Conservation (phyloP, 768 basidiomycete species). For the Termitomyces sp. region DNA sequence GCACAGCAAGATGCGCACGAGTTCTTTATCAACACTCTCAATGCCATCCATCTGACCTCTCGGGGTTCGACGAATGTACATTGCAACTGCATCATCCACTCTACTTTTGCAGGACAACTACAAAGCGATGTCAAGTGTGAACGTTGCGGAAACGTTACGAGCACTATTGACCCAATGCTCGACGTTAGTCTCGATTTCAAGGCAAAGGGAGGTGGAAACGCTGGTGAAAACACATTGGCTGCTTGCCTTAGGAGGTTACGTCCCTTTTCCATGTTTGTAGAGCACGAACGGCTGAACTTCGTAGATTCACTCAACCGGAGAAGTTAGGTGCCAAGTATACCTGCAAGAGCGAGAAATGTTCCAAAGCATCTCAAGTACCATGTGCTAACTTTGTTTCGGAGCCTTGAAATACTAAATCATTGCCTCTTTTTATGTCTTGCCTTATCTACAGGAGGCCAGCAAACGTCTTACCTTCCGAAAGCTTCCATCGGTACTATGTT, state of each 20-base stretch:
- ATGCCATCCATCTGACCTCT: slow-evolving; percentile 80
- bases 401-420: background rate
- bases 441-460: slow-evolving; percentile 54
- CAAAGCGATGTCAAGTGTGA: slow-evolving; percentile 90
- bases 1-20: slow-evolving; percentile 95
- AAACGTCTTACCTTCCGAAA: slow-evolving; percentile 82
- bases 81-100: slow-evolving; percentile 90
- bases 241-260: slow-evolving; percentile 69
- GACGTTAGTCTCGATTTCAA: slow-evolving; percentile 87
- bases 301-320: slow-evolving; percentile 81
- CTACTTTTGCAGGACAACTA: slow-evolving; percentile 80
- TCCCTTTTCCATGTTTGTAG: background rate
- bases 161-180: slow-evolving; percentile 82
- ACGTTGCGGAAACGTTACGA: slow-evolving; percentile 72
- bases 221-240: slow-evolving; percentile 60
- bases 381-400: background rate
- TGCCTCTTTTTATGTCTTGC: slow-evolving; percentile 3
- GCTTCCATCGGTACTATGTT: slow-evolving; percentile 84
- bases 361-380: slow-evolving; percentile 58
- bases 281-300: background rate
- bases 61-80: slow-evolving; percentile 68
- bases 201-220: slow-evolving; percentile 36
- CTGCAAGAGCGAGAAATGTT: slow-evolving; percentile 65
- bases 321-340: slow-evolving; percentile 77
- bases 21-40: slow-evolving; percentile 77